Conservation (phyloP, 495 filamentous ascomycete species). For the Talaromyces wortmannii region DNA sequence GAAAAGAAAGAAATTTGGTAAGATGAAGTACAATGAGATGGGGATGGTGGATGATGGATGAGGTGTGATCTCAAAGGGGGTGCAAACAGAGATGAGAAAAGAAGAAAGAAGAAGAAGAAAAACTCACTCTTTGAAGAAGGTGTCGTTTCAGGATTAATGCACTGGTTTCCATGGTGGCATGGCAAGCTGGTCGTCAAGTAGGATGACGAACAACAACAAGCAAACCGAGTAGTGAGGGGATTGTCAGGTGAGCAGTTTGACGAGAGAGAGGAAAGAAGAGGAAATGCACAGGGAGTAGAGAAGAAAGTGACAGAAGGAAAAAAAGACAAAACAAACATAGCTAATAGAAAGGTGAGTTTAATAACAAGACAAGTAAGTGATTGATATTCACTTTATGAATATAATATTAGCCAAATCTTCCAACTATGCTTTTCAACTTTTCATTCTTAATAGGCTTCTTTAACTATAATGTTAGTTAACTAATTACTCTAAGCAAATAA, state of each 20-base stretch:
- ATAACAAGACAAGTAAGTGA: too few species aligned
- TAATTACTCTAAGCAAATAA: too few species aligned
- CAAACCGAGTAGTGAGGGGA: neutral
- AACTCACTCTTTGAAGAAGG: neutral
- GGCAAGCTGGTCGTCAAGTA: neutral
- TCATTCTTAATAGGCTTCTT: too few species aligned
- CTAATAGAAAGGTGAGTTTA: too few species aligned
- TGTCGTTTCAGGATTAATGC: neutral
- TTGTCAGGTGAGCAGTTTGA: neutral
- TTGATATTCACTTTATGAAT: too few species aligned
- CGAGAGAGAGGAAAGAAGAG: constrained; percentile 2
- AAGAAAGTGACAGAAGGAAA: constrained; percentile 19
- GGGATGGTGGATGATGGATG: constrained; percentile 1
- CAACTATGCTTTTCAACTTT: too few species aligned
- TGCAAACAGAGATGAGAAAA: neutral
- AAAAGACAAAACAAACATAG: constrained; percentile 10
- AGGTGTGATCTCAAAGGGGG: constrained; percentile 1
- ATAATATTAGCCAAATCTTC: too few species aligned
- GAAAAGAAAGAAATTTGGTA: too few species aligned
- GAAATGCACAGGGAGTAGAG: constrained; percentile 10
- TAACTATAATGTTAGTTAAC: too few species aligned
- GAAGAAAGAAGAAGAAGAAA: constrained; percentile 11
- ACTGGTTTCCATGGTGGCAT: neutral
- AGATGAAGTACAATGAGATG: neutral
- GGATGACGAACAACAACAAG: neutral